A percentile compares a stretch with the other conserved stretches of the same genome.
Evolutionary conservation across 192 early-diverging fungal genomes (phyloP).

Genomic region (Coemansia javaensis): DNA sequence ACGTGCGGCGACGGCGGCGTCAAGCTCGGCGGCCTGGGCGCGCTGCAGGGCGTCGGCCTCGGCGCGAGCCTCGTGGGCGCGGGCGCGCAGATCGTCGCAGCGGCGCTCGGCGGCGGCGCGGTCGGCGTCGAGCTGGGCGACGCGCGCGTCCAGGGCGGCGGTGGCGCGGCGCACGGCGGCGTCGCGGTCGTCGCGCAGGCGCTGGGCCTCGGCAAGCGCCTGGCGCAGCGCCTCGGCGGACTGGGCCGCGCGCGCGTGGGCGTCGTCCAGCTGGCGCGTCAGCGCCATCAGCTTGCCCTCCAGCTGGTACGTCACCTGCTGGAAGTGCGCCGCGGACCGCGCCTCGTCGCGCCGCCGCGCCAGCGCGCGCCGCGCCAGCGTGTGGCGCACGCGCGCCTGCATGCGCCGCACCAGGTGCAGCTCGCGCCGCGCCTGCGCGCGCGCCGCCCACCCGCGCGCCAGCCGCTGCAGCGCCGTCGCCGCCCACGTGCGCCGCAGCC

Average conservation of each 20-base stretch:
- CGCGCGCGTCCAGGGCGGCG: constrained; percentile 8
- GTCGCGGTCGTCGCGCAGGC: constrained; percentile 11
- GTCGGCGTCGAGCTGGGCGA: constrained; percentile 21
- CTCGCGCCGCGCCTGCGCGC: constrained; percentile 56
- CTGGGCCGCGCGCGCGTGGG: constrained; percentile 60
- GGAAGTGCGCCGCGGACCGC: constrained; percentile 84
- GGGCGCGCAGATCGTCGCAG: constrained; percentile 17
- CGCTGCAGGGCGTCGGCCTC: constrained; percentile 11
- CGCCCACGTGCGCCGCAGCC: constrained; percentile 57
- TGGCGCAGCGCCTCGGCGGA: constrained; percentile 51
- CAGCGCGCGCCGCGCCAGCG: constrained; percentile 64
- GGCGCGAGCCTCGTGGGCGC: constrained; percentile 21
- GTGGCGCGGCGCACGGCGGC: constrained; percentile 10
- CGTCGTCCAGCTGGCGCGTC: constrained; percentile 69
- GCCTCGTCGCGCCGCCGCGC: constrained; percentile 74
- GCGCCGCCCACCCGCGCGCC: constrained; percentile 63
- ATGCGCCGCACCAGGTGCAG: constrained; percentile 61
- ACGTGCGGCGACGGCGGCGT: not conserved
- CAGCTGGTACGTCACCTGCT: constrained; percentile 88
- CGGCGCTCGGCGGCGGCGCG: constrained; percentile 22
- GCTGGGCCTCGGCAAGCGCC: constrained; percentile 18
- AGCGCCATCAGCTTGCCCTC: constrained; percentile 96
- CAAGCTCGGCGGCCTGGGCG: not conserved
- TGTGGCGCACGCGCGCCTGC: constrained; percentile 79
- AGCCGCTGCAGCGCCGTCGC: constrained; percentile 74